Percentiles rank a stretch among this genome's conserved stretches.
Evolutionary conservation across 768 basidiomycete species (phyloP).

Genomic region (Amanita thiersii): DNA sequence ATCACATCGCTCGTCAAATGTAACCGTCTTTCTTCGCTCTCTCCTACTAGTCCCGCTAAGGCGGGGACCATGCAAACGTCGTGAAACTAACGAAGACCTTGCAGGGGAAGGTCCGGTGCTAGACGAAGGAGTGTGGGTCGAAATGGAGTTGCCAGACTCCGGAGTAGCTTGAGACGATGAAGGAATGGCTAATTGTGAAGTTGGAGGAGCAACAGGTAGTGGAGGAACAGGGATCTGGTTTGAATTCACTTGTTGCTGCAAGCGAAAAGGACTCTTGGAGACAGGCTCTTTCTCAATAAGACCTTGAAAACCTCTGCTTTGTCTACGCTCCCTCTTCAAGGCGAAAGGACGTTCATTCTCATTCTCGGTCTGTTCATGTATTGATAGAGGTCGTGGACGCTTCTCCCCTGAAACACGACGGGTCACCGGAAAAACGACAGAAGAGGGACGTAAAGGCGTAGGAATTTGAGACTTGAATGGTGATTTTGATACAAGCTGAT

Average conservation of each 20-base stretch:
- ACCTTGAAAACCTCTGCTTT: conserved; percentile 67
- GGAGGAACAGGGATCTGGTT: conserved; percentile 15
- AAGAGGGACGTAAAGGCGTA: conserved; percentile 26
- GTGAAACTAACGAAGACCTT: conserved; percentile 63
- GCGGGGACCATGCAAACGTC: conserved; percentile 72
- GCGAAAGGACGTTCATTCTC: conserved; percentile 68
- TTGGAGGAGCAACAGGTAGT: conserved; percentile 14
- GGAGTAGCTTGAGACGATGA: conserved; percentile 15
- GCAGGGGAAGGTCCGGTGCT: conserved; percentile 38
- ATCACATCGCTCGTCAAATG: conserved; percentile 72
- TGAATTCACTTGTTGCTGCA: conserved; percentile 18
- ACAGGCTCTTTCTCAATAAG: conserved; percentile 73
- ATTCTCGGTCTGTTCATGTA: conserved; percentile 57
- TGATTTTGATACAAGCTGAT: conserved; percentile 78
- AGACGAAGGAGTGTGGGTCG: conserved; percentile 20
- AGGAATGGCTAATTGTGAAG: conserved; percentile 14
- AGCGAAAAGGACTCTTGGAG: conserved; percentile 67
- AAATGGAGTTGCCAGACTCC: conserved; percentile 14
- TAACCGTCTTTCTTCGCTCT: conserved; percentile 68
- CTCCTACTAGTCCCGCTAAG: conserved; percentile 40
- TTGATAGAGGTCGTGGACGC: conserved; percentile 62
- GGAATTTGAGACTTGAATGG: conserved; percentile 70
- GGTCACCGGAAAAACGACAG: conserved; percentile 26
- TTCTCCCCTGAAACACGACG: conserved; percentile 71
- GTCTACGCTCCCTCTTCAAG: conserved; percentile 63